A percentile compares a stretch with the other conserved stretches of the same genome.
These are phyloP conservation scores for Euryodendron excelsum DNA, from an alignment of 148 eudicot species.

Conservation along the genomic window DNA sequence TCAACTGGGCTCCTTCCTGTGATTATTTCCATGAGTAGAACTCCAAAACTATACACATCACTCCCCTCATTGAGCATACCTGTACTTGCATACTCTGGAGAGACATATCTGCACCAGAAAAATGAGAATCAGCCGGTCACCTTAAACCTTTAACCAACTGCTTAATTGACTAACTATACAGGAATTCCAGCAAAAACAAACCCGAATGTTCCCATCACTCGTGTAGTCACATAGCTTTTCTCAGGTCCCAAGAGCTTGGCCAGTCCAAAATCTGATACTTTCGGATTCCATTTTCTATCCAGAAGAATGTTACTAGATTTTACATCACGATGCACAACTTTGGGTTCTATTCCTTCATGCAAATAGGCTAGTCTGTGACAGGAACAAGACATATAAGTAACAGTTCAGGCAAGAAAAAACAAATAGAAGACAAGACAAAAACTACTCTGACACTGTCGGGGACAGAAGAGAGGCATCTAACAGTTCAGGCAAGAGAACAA, in stretches of 20 bases:
- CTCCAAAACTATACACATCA: slow-evolving; percentile 91
- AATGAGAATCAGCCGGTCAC: neutral
- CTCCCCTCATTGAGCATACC: slow-evolving; percentile 92
- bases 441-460: neutral
- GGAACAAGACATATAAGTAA: neutral
- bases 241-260: slow-evolving; percentile 91
- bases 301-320: slow-evolving; percentile 94
- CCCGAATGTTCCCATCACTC: slow-evolving; percentile 99
- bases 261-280: slow-evolving; percentile 94
- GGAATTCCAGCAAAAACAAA: slow-evolving; percentile 29
- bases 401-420: neutral
- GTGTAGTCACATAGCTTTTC: slow-evolving; percentile 84
- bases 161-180: neutral
- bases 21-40: slow-evolving; percentile 88
- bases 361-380: slow-evolving; percentile 73
- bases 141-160: neutral
- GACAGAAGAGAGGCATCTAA: neutral
- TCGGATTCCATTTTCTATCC: slow-evolving; percentile 78
- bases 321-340: slow-evolving; percentile 97
- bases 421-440: neutral
- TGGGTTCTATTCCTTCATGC: slow-evolving; percentile 96
- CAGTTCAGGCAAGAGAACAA: neutral
- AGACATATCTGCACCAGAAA: slow-evolving; percentile 64
- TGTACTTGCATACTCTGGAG: slow-evolving; percentile 98
- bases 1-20: slow-evolving; percentile 88